Evolutionary conservation across 441 rosid genomes (phyloP).

Genomic region (Eruca vesicaria): DNA sequence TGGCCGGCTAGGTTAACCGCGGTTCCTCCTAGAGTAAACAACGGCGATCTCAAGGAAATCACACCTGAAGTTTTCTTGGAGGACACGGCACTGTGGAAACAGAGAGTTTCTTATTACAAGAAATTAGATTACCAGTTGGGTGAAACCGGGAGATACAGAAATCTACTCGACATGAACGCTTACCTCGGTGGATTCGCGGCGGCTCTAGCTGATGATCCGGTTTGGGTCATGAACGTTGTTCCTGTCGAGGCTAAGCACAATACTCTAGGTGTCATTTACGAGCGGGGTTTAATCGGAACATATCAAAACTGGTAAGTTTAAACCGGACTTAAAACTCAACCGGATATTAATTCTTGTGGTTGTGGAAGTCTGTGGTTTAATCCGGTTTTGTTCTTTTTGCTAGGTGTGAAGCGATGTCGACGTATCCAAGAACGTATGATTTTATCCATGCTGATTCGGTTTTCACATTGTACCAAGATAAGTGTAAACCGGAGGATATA

Average conservation of each 20-base stretch:
- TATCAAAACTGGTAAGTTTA: slow-evolving; percentile 58
- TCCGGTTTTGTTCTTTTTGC: background rate
- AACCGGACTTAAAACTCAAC: background rate
- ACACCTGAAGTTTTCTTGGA: slow-evolving; percentile 38
- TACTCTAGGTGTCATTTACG: slow-evolving; percentile 60
- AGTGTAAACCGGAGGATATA: slow-evolving; percentile 54
- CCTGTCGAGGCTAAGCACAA: slow-evolving; percentile 46
- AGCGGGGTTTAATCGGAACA: slow-evolving; percentile 67
- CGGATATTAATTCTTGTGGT: background rate
- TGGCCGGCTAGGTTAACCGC: slow-evolving; percentile 60
- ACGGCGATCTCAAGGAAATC: slow-evolving; percentile 42
- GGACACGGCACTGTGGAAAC: slow-evolving; percentile 48
- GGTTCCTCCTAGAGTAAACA: slow-evolving; percentile 53
- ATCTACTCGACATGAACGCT: slow-evolving; percentile 64
- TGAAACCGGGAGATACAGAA: slow-evolving; percentile 52
- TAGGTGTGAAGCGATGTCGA: slow-evolving; percentile 80
- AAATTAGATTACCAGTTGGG: slow-evolving; percentile 45
- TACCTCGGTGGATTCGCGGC: slow-evolving; percentile 62
- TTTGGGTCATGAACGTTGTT: slow-evolving; percentile 63
- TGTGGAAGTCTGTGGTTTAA: background rate
- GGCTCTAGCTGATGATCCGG: slow-evolving; percentile 48
- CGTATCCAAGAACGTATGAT: slow-evolving; percentile 69
- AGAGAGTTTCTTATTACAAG: slow-evolving; percentile 53
- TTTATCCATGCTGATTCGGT: slow-evolving; percentile 54
- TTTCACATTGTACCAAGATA: slow-evolving; percentile 43